Conservation (phyloP, 2,329 filamentous ascomycete genomes). For the Colletotrichum gigasporum region DNA sequence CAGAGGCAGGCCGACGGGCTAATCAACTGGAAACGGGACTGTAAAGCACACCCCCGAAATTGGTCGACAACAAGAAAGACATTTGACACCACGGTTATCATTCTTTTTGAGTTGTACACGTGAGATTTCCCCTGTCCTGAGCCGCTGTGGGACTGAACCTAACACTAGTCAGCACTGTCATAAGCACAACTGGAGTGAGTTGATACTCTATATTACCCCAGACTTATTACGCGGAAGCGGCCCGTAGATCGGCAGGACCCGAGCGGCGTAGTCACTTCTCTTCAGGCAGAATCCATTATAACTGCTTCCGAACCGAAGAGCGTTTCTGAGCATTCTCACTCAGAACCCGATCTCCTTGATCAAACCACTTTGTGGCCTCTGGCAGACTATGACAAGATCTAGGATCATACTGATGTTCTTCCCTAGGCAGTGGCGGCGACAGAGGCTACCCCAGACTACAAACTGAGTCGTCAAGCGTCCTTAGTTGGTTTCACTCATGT, state of each 20-base stretch:
- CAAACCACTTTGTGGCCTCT: too few relatives aligned
- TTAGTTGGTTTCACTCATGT: conserved; percentile 40
- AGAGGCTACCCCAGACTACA: conserved; percentile 13
- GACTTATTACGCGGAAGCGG: background rate
- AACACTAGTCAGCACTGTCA: conserved; percentile 13
- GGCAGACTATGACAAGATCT: background rate
- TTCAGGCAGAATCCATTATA: background rate
- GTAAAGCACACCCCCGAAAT: conserved; percentile 30
- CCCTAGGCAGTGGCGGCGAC: conserved; percentile 27
- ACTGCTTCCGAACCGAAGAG: too few relatives aligned
- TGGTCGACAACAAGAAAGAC: conserved; percentile 33
- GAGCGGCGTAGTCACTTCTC: background rate
- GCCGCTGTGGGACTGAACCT: background rate
- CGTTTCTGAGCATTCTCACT: too few relatives aligned
- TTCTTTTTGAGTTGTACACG: conserved; percentile 37
- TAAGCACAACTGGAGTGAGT: conserved; percentile 27
- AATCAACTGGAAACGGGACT: conserved; percentile 22
- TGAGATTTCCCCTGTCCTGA: conserved; percentile 2
- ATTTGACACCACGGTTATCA: conserved; percentile 34
- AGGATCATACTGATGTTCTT: background rate
- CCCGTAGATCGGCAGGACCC: background rate
- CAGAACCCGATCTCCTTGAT: too few relatives aligned
- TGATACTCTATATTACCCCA: background rate
- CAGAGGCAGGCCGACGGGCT: conserved; percentile 15
- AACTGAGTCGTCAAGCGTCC: conserved; percentile 15